A percentile compares a stretch with the other conserved stretches of the same genome.
Conservation (phyloP, 208 protist species). For the Angomonas ambiguus region DNA sequence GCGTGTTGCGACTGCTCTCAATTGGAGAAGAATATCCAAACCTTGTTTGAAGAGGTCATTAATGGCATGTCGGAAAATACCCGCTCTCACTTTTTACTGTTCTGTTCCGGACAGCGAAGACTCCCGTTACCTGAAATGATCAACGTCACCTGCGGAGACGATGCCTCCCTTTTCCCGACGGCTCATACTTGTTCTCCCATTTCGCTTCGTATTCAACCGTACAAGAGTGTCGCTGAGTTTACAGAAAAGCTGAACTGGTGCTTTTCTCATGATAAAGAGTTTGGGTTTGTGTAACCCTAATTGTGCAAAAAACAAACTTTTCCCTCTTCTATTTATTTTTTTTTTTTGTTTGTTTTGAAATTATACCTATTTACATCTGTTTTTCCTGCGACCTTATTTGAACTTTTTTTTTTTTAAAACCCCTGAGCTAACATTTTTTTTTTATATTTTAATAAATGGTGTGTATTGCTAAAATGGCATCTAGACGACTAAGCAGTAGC, state of each 20-base stretch:
- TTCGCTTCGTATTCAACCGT: constrained; percentile 79
- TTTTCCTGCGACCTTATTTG: background rate
- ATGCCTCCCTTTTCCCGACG: constrained; percentile 63
- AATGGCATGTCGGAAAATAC: constrained; percentile 40
- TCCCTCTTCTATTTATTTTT: background rate
- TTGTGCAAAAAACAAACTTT: background rate
- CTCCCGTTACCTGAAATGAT: constrained; percentile 81
- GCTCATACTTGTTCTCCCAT: constrained; percentile 89
- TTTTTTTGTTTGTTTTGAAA: background rate
- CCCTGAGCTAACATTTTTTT: too few relatives aligned
- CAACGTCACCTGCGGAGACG: constrained; percentile 75
- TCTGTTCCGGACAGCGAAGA: constrained; percentile 81
- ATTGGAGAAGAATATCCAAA: constrained; percentile 30
- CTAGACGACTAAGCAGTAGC: too few relatives aligned
- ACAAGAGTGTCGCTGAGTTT: constrained; percentile 37
- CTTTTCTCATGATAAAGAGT: constrained; percentile 66
- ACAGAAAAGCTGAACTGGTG: constrained; percentile 56
- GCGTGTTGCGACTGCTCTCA: constrained; percentile 60
- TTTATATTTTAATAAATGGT: background rate
- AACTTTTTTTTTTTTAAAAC: too few relatives aligned
- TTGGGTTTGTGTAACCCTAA: constrained; percentile 62
- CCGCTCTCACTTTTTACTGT: constrained; percentile 74
- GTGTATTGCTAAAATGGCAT: background rate
- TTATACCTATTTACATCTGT: background rate
- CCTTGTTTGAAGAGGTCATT: constrained; percentile 63